A percentile compares a stretch with the other conserved stretches of the same genome.
Evolutionary conservation across 2,329 filamentous ascomycete genomes (phyloP).

Genomic region (Colletotrichum sp.): DNA sequence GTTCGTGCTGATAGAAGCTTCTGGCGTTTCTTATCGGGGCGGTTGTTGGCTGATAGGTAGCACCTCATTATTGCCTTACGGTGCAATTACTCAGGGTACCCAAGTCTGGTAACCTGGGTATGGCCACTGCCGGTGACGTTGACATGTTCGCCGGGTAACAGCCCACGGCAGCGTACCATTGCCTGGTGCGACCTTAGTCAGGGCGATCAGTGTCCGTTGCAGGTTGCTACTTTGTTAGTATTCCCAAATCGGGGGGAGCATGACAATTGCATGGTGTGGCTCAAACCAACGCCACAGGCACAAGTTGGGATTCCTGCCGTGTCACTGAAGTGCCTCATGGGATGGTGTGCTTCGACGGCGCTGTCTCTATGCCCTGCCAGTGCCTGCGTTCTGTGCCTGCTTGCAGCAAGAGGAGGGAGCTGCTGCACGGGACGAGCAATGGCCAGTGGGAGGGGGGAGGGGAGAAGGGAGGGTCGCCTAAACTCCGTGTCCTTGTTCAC

Average conservation of each 20-base stretch:
- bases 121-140: neutral
- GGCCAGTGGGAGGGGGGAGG: neutral
- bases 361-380: neutral
- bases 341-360: neutral
- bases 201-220: neutral
- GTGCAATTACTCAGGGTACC: neutral
- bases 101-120: neutral
- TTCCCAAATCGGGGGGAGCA: neutral
- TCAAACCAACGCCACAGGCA: constrained; percentile 8
- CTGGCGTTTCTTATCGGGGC: neutral
- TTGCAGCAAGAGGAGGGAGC: neutral
- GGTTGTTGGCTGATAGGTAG: neutral
- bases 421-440: neutral
- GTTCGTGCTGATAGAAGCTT: neutral
- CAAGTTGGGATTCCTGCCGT: neutral
- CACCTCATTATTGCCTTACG: neutral
- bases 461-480: neutral
- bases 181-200: neutral
- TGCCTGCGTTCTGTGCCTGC: neutral
- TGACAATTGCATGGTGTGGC: neutral
- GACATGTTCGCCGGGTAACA: neutral
- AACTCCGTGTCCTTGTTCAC: neutral
- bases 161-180: neutral
- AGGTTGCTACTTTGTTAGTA: neutral
- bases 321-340: neutral